Evolutionary conservation across 2,329 filamentous ascomycete species (phyloP), one percentile per base, ranked within the genome.

Genomic region (Sporothrix pallida): DNA sequence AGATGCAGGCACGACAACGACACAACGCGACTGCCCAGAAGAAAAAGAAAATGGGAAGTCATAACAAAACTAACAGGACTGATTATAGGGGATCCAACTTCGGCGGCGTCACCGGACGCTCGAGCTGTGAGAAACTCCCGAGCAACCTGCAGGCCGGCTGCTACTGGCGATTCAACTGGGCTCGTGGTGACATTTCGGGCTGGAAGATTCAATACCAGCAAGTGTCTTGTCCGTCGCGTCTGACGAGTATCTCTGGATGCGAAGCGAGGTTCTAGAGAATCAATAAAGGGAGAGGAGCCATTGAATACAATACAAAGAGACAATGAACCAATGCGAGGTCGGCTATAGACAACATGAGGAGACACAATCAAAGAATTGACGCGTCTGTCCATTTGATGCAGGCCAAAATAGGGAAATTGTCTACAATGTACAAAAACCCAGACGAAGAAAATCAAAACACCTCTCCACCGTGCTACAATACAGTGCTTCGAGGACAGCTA

Each of bases 111-210:
- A 65, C 37, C 31, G 37, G 9, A 6, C 60, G 37, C 9, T 46
- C 37, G 37, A 44, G 26, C 58, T 37, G 26, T 26, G 26, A 62
- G 13, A n/a, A 65, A 2, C 37, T 65, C 9, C 71, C 73, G 26
- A 23, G 48, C 50, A 31, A 13, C 17, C 65, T 75, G 6, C 71
- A 72, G 48, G 75, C 72, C 13, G 75, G 75, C 15, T 73, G 74
- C 69, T 74, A 75, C 60, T 75, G 75, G 73, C 62, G 71, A 10
- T 76, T 63, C 58, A 74, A 74, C 71, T 76, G 75, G 72, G 63
- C 71, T 26, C 65, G 54, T 23, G 74, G 69, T 12, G 72, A 74
- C n/a, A 63, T 71, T 17, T 73, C 72, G 46, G 70, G 50, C 44
- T 76, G 69, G 69, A 52, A 44, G 17, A 70, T 70, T 2, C 48